Evolutionary conservation across 257 asterid species (phyloP).

Genomic region (Asclepias syriaca): DNA sequence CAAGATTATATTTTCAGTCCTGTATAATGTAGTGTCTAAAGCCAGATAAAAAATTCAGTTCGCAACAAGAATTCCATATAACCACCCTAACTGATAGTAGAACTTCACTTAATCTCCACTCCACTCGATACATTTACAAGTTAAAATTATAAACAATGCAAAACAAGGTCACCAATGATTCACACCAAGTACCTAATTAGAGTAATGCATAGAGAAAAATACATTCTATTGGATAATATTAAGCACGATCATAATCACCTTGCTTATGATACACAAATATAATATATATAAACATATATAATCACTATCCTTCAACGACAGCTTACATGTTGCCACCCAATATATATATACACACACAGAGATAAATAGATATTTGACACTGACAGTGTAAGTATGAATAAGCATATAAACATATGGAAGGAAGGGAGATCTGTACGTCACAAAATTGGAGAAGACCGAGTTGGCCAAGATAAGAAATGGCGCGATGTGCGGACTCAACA

Average conservation of each 20-base stretch:
- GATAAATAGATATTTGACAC: not conserved
- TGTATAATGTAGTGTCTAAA: not conserved
- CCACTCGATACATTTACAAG: not conserved
- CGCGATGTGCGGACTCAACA: constrained; percentile 93
- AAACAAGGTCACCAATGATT: not conserved
- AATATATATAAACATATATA: too few relatives aligned
- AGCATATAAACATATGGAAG: not conserved
- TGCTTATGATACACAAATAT: not conserved
- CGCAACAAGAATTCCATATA: not conserved
- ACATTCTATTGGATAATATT: not conserved
- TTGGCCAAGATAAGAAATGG: constrained; percentile 83
- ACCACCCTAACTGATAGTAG: not conserved
- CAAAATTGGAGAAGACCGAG: constrained; percentile 96
- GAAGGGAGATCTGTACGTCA: constrained; percentile 45
- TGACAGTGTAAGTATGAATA: not conserved
- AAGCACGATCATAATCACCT: not conserved
- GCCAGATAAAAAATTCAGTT: not conserved
- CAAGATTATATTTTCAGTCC: not conserved
- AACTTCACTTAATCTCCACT: not conserved
- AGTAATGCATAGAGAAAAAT: not conserved
- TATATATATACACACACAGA: not conserved
- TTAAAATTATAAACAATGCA: not conserved
- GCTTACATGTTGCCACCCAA: not conserved
- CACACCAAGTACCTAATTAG: not conserved
- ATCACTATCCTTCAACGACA: not conserved